phyloP scores from a whole-genome alignment of 2,329 filamentous ascomycete genomes.

The Plectosphaerella cucumerina region DNA sequence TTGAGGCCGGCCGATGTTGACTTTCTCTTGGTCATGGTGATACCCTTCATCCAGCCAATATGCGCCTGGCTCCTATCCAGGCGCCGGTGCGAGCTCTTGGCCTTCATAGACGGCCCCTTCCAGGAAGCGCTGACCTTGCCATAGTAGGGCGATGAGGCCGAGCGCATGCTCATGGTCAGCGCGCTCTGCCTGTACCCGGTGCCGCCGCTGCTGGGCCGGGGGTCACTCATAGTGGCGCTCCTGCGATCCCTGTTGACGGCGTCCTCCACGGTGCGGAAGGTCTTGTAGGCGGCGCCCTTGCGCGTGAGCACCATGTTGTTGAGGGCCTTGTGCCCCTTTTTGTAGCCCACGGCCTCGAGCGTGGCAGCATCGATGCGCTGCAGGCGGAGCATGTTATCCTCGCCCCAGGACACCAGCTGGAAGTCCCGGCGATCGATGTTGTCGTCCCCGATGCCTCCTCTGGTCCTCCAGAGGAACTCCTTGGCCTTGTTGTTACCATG shows the following conservation, averaged over 20 bases:
- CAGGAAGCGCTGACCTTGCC: conserved; percentile 37
- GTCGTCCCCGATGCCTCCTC: conserved; percentile 63
- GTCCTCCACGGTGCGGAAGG: conserved; percentile 71
- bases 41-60: conserved; percentile 67
- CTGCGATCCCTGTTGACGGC: conserved; percentile 53
- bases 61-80: conserved; percentile 49
- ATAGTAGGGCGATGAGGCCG: conserved; percentile 31
- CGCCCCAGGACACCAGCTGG: conserved; percentile 89
- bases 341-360: conserved; percentile 66
- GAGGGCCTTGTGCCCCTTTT: conserved; percentile 61
- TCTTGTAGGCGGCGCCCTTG: conserved; percentile 80
- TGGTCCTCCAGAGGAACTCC: conserved; percentile 84
- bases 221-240: conserved; percentile 58
- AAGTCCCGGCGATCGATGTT: conserved; percentile 82
- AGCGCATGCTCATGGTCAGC: conserved; percentile 39
- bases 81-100: conserved; percentile 38
- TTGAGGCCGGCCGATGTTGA: conserved; percentile 38
- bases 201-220: conserved; percentile 41
- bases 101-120: conserved; percentile 57
- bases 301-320: conserved; percentile 70
- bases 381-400: conserved; percentile 76
- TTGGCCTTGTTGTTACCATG: conserved; percentile 70
- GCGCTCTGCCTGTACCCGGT: conserved; percentile 38
- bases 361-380: conserved; percentile 66
- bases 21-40: conserved; percentile 58